phyloP scores from a whole-genome alignment of 116 monocot genomes.

The Cymodocea nodosa region DNA sequence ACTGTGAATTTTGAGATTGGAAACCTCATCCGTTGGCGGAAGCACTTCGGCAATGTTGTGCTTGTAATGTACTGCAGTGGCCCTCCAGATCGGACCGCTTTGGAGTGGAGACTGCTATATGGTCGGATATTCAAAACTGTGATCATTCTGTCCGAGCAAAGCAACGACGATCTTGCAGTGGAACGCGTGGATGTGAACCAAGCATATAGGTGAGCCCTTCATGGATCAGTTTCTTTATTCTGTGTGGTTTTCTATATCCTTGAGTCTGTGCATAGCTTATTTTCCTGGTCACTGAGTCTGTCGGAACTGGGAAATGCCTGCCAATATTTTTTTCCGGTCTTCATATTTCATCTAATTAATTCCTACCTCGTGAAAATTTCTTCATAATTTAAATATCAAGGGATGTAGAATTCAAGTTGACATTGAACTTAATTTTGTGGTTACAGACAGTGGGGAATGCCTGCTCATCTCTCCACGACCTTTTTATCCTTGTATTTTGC shows the following conservation, averaged over 20 bases:
- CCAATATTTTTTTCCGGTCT: no score
- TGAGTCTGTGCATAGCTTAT: background rate
- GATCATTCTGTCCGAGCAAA: constrained; percentile 70
- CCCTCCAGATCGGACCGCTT: constrained; percentile 60
- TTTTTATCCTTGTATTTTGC: no score
- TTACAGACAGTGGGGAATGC: no score
- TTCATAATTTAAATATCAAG: no score
- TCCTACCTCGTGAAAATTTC: no score
- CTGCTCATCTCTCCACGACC: no score
- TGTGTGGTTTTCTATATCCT: background rate
- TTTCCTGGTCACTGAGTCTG: no score
- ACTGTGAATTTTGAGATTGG: constrained; percentile 87
- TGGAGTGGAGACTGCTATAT: constrained; percentile 98
- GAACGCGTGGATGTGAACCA: constrained; percentile 40
- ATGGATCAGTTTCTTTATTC: background rate
- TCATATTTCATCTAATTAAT: no score
- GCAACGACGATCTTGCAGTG: constrained; percentile 66
- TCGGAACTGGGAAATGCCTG: no score
- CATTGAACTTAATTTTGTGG: no score
- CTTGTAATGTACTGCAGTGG: constrained; percentile 64
- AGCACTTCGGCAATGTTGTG: constrained; percentile 93
- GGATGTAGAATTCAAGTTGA: no score
- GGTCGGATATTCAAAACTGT: constrained; percentile 96
- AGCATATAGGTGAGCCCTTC: constrained; percentile 52
- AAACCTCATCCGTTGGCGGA: constrained; percentile 87